phyloP scores from a whole-genome alignment of 2,329 filamentous ascomycete genomes.

The Colletotrichum zoysiae region DNA sequence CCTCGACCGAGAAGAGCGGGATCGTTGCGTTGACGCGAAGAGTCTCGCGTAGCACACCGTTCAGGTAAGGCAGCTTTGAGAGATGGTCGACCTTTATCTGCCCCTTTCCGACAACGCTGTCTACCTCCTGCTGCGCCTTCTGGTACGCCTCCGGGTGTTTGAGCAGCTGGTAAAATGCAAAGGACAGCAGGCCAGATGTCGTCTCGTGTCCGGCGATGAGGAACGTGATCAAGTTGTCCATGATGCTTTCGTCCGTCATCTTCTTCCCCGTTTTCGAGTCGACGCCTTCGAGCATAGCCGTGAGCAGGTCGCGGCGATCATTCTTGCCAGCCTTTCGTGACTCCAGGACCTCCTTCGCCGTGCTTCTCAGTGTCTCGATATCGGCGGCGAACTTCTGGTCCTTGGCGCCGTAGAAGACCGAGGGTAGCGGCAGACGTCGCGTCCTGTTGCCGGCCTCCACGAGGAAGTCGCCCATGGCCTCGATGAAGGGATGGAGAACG shows the following conservation, averaged over 20 bases:
- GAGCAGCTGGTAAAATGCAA: conserved; percentile 73
- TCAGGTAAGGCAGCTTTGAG: conserved; percentile 71
- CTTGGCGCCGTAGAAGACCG: conserved; percentile 58
- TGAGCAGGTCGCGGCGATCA: conserved; percentile 70
- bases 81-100: conserved; percentile 70
- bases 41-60: conserved; percentile 72
- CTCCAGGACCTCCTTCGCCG: conserved; percentile 69
- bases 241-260: conserved; percentile 70
- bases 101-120: conserved; percentile 70
- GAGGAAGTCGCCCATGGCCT: conserved; percentile 72
- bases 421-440: conserved; percentile 59
- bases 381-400: conserved; percentile 62
- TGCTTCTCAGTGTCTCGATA: conserved; percentile 63
- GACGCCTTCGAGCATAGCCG: conserved; percentile 72
- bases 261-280: conserved; percentile 74
- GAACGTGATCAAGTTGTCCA: conserved; percentile 78
- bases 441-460: conserved; percentile 64
- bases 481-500: conserved; percentile 56
- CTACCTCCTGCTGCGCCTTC: conserved; percentile 76
- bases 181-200: conserved; percentile 75
- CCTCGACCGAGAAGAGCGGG: conserved; percentile 47
- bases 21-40: conserved; percentile 49
- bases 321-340: conserved; percentile 61
- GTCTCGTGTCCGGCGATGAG: conserved; percentile 78
- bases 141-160: conserved; percentile 71